These are phyloP conservation scores for Camellia japonica DNA, from an alignment of 148 eudicot genomes.

Conservation along the genomic window DNA sequence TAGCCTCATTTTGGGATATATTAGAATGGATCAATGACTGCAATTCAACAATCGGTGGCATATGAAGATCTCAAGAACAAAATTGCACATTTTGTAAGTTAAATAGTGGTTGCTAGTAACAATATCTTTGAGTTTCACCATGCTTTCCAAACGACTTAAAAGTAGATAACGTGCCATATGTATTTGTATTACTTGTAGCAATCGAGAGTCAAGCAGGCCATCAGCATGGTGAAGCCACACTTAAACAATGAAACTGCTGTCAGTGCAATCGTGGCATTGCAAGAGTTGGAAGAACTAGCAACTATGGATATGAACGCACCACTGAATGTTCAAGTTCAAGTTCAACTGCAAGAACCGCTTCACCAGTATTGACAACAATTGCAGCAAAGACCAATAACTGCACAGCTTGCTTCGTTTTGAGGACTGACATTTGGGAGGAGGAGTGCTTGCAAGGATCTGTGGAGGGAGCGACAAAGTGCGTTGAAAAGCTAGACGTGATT, in stretches of 20 bases:
- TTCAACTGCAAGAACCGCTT: conserved; percentile 14
- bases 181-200: conserved; percentile 39
- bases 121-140: background rate
- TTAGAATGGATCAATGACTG: conserved; percentile 29
- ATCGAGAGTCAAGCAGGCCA: conserved; percentile 48
- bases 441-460: background rate
- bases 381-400: background rate
- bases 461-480: background rate
- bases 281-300: conserved; percentile 59
- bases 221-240: conserved; percentile 49
- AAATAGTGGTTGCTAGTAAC: background rate
- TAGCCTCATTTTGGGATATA: background rate
- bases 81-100: conserved; percentile 49
- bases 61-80: conserved; percentile 49
- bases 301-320: conserved; percentile 26
- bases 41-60: conserved; percentile 20
- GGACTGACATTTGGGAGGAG: background rate
- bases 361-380: background rate
- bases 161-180: too few species aligned
- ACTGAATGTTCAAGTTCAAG: conserved; percentile 12
- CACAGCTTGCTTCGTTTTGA: background rate
- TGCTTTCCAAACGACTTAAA: background rate
- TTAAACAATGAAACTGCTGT: conserved; percentile 32
- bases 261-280: conserved; percentile 45
- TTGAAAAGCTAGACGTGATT: conserved; percentile 7